Conservation (phyloP, 1,139 yeast genomes). For the Magnusiomyces sp. region DNA sequence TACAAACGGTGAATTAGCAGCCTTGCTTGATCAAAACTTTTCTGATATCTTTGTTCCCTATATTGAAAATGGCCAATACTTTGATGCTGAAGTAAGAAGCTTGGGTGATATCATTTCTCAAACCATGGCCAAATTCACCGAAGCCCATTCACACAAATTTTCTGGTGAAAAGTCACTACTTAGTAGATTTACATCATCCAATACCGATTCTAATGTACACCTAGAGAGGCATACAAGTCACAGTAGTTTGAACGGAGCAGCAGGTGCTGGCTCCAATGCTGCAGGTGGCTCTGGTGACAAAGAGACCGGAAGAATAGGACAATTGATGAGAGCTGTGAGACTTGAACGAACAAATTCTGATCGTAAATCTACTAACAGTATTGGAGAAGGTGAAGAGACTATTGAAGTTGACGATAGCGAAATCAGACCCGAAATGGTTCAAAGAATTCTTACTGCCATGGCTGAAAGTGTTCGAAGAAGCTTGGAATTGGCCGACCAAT, state of each 20-base stretch:
- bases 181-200: constrained; percentile 23
- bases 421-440: constrained; percentile 38
- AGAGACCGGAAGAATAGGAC: constrained; percentile 27
- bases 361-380: background rate
- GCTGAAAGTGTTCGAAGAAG: constrained; percentile 77
- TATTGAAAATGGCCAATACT: constrained; percentile 58
- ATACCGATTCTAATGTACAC: constrained; percentile 7
- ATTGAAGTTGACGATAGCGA: constrained; percentile 18
- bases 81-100: constrained; percentile 63
- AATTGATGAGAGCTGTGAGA: constrained; percentile 28
- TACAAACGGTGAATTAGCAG: constrained; percentile 41
- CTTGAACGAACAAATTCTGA: constrained; percentile 21
- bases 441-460: constrained; percentile 56
- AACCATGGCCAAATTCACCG: constrained; percentile 21
- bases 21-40: constrained; percentile 61
- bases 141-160: constrained; percentile 20
- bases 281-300: constrained; percentile 12
- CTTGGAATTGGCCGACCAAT: constrained; percentile 58
- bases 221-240: constrained; percentile 2
- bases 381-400: constrained; percentile 4
- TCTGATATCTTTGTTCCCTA: constrained; percentile 68
- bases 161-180: constrained; percentile 23
- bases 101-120: constrained; percentile 52
- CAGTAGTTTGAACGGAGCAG: background rate
- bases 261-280: background rate